Evolutionary conservation across 768 basidiomycete species (phyloP).

Genomic region (Psilocybe cyanescens): DNA sequence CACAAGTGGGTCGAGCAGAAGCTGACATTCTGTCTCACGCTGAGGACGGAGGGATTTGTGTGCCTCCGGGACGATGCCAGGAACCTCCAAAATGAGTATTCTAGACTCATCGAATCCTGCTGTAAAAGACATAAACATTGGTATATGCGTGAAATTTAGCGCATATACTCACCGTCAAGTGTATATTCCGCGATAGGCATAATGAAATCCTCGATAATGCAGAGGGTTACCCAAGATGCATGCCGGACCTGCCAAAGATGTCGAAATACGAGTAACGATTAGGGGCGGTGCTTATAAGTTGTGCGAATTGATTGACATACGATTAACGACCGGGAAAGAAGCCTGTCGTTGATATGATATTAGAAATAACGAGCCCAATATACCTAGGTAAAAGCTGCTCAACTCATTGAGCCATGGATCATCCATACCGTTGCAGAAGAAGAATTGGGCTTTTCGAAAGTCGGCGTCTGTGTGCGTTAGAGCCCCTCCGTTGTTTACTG

Average conservation of each 20-base stretch:
- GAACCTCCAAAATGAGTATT: constrained; percentile 10
- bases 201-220: constrained; percentile 32
- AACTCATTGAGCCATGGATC: constrained; percentile 43
- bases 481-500: constrained; percentile 41
- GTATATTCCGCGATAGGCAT: constrained; percentile 42
- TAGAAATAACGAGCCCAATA: neutral
- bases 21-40: neutral
- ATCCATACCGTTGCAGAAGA: constrained; percentile 39
- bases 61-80: neutral
- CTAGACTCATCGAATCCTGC: constrained; percentile 24
- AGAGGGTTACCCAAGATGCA: constrained; percentile 39
- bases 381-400: constrained; percentile 8
- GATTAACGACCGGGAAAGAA: constrained; percentile 31
- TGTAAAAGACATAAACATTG: constrained; percentile 10
- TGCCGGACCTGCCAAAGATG: constrained; percentile 36
- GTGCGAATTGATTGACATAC: constrained; percentile 21
- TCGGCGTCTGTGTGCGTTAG: constrained; percentile 36
- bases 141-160: constrained; percentile 22
- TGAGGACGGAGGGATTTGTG: neutral
- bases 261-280: neutral
- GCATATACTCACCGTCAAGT: constrained; percentile 34
- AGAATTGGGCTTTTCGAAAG: constrained; percentile 36
- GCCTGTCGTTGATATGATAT: constrained; percentile 21
- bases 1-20: neutral
- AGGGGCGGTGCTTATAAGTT: neutral